Evolutionary conservation across 129 eudicot species (phyloP).

Genomic region (Ambrosia artemisiifolia): DNA sequence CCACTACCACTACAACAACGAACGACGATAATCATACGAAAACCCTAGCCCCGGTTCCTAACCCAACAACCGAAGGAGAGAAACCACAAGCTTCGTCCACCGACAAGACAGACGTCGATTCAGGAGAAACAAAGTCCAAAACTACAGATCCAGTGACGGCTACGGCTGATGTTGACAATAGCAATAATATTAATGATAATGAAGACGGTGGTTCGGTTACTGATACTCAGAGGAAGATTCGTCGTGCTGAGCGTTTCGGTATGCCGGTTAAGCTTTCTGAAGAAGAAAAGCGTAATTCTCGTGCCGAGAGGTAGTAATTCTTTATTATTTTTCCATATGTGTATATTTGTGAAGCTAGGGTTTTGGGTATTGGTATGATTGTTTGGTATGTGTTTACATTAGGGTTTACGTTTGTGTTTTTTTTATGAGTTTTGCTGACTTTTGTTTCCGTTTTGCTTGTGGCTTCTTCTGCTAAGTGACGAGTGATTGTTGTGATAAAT

Average conservation of each 20-base stretch:
- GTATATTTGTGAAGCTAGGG: constrained; percentile 11
- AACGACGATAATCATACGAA: constrained; percentile 34
- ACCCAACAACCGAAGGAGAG: constrained; percentile 18
- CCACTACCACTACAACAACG: constrained; percentile 25
- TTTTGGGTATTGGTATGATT: background rate
- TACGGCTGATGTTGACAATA: background rate
- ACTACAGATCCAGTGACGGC: constrained; percentile 27
- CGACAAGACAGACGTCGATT: constrained; percentile 30
- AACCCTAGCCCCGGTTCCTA: constrained; percentile 24
- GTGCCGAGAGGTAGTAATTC: constrained; percentile 88
- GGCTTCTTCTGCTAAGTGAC: background rate
- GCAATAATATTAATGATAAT: background rate
- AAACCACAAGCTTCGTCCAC: constrained; percentile 23
- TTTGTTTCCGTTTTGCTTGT: background rate
- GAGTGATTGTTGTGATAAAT: background rate
- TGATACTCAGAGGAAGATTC: constrained; percentile 67
- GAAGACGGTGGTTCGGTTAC: constrained; percentile 35
- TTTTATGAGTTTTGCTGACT: background rate
- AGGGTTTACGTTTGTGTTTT: background rate
- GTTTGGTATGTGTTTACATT: background rate
- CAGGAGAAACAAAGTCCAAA: constrained; percentile 35
- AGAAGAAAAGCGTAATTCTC: constrained; percentile 78
- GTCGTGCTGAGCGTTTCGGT: constrained; percentile 92
- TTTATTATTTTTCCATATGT: background rate
- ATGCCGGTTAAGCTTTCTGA: constrained; percentile 81